Evolutionary conservation across 1,139 yeast genomes (phyloP).

Genomic region (Hemisphaericaspora lyxosophila): DNA sequence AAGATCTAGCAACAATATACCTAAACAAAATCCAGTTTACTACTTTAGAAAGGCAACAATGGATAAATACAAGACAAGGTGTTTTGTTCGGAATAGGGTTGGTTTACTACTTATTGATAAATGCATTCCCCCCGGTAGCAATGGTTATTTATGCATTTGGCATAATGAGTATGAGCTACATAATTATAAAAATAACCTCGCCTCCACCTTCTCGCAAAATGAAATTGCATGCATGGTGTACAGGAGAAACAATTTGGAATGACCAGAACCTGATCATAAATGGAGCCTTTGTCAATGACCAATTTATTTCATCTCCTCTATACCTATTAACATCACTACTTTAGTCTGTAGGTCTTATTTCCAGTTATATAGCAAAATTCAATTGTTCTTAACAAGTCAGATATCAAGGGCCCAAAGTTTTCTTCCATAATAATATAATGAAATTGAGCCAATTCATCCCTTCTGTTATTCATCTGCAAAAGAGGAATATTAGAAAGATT

Average conservation of each 20-base stretch:
- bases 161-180: constrained; percentile 53
- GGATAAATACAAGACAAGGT: constrained; percentile 60
- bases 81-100: constrained; percentile 58
- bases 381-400: constrained; percentile 21
- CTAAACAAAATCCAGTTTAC: constrained; percentile 50
- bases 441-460: constrained; percentile 34
- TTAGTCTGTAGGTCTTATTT: constrained; percentile 16
- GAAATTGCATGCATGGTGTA: constrained; percentile 31
- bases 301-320: neutral
- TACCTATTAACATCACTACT: constrained; percentile 5
- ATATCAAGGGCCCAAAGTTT: constrained; percentile 10
- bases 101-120: constrained; percentile 45
- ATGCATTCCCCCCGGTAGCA: constrained; percentile 44
- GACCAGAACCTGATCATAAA: constrained; percentile 8
- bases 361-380: constrained; percentile 30
- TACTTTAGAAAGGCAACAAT: constrained; percentile 43
- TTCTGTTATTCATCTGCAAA: constrained; percentile 31
- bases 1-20: constrained; percentile 53
- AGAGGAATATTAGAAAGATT: constrained; percentile 38
- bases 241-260: constrained; percentile 35
- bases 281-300: constrained; percentile 6
- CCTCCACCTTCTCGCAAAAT: constrained; percentile 41
- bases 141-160: constrained; percentile 55
- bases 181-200: constrained; percentile 54
- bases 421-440: constrained; percentile 26